Evolutionary conservation across 2,329 filamentous ascomycete genomes (phyloP).

Genomic region (Falciphora oryzae): DNA sequence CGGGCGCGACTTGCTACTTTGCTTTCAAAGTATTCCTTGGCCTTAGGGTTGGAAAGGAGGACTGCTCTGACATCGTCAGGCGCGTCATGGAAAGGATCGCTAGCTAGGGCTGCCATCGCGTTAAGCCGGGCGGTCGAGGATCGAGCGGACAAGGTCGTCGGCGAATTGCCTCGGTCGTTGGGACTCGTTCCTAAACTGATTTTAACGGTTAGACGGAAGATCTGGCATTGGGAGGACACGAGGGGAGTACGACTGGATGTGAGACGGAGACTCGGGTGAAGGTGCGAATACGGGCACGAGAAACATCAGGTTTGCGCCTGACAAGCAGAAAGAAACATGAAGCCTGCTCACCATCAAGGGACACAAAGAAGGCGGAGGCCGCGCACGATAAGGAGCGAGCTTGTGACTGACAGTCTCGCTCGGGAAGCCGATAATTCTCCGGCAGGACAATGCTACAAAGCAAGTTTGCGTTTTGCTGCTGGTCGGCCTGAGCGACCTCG

Average conservation of each 20-base stretch:
- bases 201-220: neutral
- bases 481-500: too few species aligned
- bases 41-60: too few species aligned
- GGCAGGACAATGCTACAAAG: neutral
- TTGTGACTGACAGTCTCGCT: neutral
- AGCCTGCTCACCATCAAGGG: conserved; percentile 10
- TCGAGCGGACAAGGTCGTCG: conserved; percentile 30
- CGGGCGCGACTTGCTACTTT: too few species aligned
- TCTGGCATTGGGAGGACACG: neutral
- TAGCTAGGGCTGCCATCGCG: too few species aligned
- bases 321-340: neutral
- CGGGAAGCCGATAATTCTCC: neutral
- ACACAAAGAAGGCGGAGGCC: neutral
- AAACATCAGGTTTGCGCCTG: conserved; percentile 4
- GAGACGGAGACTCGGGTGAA: neutral
- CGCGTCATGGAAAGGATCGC: too few species aligned
- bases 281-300: neutral
- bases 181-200: conserved; percentile 25
- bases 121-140: conserved; percentile 27
- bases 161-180: conserved; percentile 20
- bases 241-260: too few species aligned
- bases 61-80: too few species aligned
- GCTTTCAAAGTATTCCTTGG: too few species aligned
- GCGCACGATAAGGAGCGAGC: neutral
- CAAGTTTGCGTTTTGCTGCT: neutral